Percentiles rank a stretch among this genome's conserved stretches.
Conservation (phyloP, 345 rosid species). For the Lumnitzera littorea region DNA sequence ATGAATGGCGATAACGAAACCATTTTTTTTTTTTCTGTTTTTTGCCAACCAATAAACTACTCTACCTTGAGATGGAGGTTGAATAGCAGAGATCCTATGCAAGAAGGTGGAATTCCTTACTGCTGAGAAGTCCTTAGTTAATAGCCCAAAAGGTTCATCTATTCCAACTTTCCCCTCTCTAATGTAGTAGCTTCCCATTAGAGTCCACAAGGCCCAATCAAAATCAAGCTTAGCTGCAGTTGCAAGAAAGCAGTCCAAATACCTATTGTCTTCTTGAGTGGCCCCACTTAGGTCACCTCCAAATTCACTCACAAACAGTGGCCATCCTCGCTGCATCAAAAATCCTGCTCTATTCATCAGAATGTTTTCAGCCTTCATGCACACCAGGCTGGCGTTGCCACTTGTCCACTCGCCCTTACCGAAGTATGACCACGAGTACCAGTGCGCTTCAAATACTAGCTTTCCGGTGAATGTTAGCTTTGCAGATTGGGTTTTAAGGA, state of each 20-base stretch:
- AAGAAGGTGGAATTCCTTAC: conserved; percentile 50
- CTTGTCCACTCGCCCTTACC: conserved; percentile 50
- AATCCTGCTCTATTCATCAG: conserved; percentile 44
- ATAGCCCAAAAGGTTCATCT: conserved; percentile 54
- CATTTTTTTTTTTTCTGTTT: too few relatives aligned
- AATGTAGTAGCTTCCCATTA: conserved; percentile 71
- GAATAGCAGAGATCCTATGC: conserved; percentile 51
- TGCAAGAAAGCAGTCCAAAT: conserved; percentile 57
- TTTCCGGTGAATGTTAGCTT: conserved; percentile 46
- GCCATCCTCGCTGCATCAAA: conserved; percentile 42
- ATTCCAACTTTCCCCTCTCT: conserved; percentile 54
- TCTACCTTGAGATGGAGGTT: conserved; percentile 56
- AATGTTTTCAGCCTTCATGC: conserved; percentile 40
- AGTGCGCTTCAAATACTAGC: conserved; percentile 71
- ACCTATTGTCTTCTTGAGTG: conserved; percentile 47
- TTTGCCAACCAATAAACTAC: too few relatives aligned
- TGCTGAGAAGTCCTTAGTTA: conserved; percentile 51
- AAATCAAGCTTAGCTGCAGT: conserved; percentile 65
- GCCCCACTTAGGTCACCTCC: conserved; percentile 64
- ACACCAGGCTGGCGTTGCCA: conserved; percentile 59
- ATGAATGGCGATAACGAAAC: neutral
- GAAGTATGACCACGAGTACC: conserved; percentile 44
- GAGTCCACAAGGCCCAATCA: conserved; percentile 82
- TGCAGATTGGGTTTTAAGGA: conserved; percentile 33
- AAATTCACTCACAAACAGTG: conserved; percentile 62